Evolutionary conservation across 768 basidiomycete species (phyloP).

Genomic region (Lactifluus hygrophoroides): DNA sequence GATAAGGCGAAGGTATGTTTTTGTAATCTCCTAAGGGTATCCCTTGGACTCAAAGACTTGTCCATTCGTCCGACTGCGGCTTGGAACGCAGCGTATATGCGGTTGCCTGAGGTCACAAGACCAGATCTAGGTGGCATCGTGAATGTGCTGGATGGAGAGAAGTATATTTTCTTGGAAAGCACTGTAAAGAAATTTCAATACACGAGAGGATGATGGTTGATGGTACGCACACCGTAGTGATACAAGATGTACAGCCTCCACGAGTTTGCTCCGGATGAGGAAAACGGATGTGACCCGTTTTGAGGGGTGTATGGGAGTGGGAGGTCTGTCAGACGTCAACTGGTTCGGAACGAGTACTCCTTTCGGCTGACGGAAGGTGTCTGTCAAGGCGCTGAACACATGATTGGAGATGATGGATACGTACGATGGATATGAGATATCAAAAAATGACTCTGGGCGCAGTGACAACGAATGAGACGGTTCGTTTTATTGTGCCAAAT

Average conservation of each 20-base stretch:
- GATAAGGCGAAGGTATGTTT: constrained; percentile 46
- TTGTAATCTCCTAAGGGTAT: constrained; percentile 53
- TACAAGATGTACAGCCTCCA: neutral
- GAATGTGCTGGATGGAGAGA: neutral
- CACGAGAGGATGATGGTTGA: neutral
- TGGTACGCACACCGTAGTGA: neutral
- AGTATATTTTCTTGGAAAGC: neutral
- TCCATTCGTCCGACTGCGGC: constrained; percentile 63
- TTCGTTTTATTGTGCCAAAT: too few species aligned
- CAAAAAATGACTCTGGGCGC: neutral
- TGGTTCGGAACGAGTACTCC: neutral
- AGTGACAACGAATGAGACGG: neutral
- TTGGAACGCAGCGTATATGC: constrained; percentile 38
- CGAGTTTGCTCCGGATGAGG: neutral
- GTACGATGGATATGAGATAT: neutral
- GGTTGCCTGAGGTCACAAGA: constrained; percentile 5
- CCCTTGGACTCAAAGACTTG: constrained; percentile 62
- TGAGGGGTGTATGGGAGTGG: neutral
- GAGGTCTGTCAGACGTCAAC: neutral
- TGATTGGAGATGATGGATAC: neutral
- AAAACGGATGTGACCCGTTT: neutral
- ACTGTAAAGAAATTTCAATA: neutral
- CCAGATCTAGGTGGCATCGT: constrained; percentile 8
- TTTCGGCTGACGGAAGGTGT: neutral
- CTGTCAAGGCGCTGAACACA: neutral